Evolutionary conservation across 768 basidiomycete species (phyloP).

Genomic region (Suillus alpinus): DNA sequence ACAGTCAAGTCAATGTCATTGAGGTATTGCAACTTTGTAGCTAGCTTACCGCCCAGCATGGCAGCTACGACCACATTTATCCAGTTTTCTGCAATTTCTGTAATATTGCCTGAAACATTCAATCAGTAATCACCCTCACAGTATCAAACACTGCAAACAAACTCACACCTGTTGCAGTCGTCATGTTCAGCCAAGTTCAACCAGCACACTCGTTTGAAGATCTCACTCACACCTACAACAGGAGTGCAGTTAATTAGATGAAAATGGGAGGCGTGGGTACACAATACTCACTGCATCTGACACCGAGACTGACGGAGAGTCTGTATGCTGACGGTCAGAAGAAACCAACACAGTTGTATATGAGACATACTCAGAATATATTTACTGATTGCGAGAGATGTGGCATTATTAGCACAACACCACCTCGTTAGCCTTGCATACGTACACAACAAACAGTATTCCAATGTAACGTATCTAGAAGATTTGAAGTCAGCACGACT

Average conservation of each 20-base stretch:
- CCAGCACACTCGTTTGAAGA: neutral
- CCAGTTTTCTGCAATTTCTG: neutral
- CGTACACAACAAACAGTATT: neutral
- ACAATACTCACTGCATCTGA: neutral
- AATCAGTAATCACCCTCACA: neutral
- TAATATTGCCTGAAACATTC: neutral
- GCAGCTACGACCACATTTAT: neutral
- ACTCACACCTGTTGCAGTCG: neutral
- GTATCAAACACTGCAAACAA: neutral
- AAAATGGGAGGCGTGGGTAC: neutral
- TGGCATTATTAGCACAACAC: neutral
- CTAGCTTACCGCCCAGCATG: neutral
- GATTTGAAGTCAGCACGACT: neutral
- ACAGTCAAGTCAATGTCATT: neutral
- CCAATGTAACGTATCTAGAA: neutral
- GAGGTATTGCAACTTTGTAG: neutral
- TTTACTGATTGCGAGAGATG: neutral
- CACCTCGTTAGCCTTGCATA: neutral
- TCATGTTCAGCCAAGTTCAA: neutral
- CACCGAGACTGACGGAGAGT: neutral
- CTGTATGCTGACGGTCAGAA: neutral
- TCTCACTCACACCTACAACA: neutral
- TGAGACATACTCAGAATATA: neutral
- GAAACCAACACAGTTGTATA: neutral
- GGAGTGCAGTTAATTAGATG: neutral